Evolutionary conservation across 192 early-diverging fungal genomes (phyloP), one percentile per base, ranked within the genome.

Genomic region (Chytriomyces confervae): DNA sequence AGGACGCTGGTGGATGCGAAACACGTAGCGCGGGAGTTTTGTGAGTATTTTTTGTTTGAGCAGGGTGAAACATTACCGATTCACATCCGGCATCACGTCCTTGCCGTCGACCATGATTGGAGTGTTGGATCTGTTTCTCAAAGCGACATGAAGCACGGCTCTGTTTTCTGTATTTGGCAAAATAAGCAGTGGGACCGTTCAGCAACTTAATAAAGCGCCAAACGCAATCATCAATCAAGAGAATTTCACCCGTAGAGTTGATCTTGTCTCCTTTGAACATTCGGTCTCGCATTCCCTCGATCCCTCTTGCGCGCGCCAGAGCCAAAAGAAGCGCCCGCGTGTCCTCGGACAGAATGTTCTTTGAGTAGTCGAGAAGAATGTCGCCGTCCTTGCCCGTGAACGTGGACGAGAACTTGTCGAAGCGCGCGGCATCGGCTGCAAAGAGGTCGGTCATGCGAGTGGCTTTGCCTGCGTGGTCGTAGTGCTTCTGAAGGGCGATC

Each of bases 181-280:
- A 46, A 36, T 36, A 36, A 36, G 36, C 36, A 36, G 36, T 36
- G 36, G 24, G 24, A n/a, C n/a, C n/a, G 36, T 36, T 36, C 36
- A 36, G 36, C 36, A 36, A 9, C 36, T 27, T 36, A 36, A 36
- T 2, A 36, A 36, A 36, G 36, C 36, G 36, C 4, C 36, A 36
- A 36, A 36, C 36, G 36, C 36, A 36, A 36, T 36, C 11, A 27
- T 13, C 63, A 65, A 5, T 20, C 36, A 36, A 36, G 36, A 36
- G 29, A 10, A n/a, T 84, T 75, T 51, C 66, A 74, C 72, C 72
- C 47, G 97, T 99, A 73, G 95, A 95, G 87, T 99, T 99, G 86
- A 99, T 98, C 78, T 90, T 89, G 72, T 95, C 94, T 51, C 97
- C 97, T n/a, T 81, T 80, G 75, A 97, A 98, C 96, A 98, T 98